These are phyloP conservation scores for Phytopythium sindhum DNA, from an alignment of 352 stramenopile species.

Conservation along the genomic window DNA sequence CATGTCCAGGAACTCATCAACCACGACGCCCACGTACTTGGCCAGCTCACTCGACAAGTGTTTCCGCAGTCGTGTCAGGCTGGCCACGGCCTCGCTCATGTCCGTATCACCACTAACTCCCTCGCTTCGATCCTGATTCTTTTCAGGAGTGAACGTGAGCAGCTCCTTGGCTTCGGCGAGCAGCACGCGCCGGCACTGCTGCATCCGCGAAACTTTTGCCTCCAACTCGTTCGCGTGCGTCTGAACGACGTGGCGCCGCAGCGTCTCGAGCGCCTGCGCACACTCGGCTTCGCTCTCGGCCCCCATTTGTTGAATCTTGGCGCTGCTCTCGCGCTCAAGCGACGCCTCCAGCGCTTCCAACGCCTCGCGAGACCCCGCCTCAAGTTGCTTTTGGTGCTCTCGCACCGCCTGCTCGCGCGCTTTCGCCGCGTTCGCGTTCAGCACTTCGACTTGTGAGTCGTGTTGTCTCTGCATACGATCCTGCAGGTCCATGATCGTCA, in stretches of 20 bases:
- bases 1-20: conserved; percentile 57
- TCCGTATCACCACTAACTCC: conserved; percentile 6
- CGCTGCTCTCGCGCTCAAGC: conserved; percentile 37
- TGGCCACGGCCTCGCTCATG: conserved; percentile 17
- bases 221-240: conserved; percentile 36
- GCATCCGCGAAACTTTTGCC: conserved; percentile 34
- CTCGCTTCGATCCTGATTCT: conserved; percentile 1
- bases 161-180: conserved; percentile 45
- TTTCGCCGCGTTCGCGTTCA: conserved; percentile 23
- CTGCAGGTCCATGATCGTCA: conserved; percentile 49
- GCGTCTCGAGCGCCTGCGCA: conserved; percentile 30
- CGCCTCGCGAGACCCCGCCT: conserved; percentile 28
- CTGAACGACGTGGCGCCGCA: conserved; percentile 25
- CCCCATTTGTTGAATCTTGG: conserved; percentile 36
- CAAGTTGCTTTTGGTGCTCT: conserved; percentile 21
- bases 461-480: conserved; percentile 37
- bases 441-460: conserved; percentile 15
- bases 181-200: conserved; percentile 38
- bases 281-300: conserved; percentile 36
- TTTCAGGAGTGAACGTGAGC: conserved; percentile 17
- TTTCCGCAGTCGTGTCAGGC: conserved; percentile 37
- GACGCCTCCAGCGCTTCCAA: conserved; percentile 33
- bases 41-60: conserved; percentile 46
- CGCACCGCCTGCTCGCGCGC: conserved; percentile 17
- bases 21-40: conserved; percentile 41